Percentiles rank a stretch among this genome's conserved stretches.
Conservation (phyloP, 345 rosid genomes). For the Corchorus olitorius region DNA sequence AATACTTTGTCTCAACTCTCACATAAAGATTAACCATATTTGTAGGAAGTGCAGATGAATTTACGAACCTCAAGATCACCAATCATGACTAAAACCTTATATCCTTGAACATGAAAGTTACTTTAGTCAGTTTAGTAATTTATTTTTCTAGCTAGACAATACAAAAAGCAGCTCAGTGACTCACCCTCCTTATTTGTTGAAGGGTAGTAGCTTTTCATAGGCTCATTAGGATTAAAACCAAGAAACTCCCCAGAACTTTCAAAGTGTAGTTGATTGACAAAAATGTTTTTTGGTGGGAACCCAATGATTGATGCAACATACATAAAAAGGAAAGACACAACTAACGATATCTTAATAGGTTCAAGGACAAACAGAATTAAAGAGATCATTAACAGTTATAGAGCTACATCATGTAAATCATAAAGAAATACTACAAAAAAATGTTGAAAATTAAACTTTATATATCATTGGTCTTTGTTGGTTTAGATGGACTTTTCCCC, state of each 20-base stretch:
- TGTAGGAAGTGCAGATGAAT: slow-evolving; percentile 9
- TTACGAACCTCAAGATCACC: slow-evolving; percentile 91
- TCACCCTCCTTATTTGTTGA: slow-evolving; percentile 78
- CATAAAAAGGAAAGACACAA: too few relatives aligned
- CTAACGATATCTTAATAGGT: too few relatives aligned
- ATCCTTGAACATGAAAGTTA: slow-evolving; percentile 57
- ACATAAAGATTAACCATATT: background rate
- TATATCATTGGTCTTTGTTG: too few relatives aligned
- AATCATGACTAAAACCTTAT: slow-evolving; percentile 82
- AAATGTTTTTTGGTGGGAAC: slow-evolving; percentile 74
- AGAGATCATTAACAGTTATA: too few relatives aligned
- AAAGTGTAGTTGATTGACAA: slow-evolving; percentile 85
- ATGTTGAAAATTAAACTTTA: too few relatives aligned
- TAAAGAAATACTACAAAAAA: too few relatives aligned
- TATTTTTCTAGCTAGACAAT: slow-evolving; percentile 12
- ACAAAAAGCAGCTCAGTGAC: slow-evolving; percentile 14
- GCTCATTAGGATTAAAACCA: slow-evolving; percentile 83
- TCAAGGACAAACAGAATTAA: too few relatives aligned
- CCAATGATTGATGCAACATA: slow-evolving; percentile 83
- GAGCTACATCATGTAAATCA: too few relatives aligned
- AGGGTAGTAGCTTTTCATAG: slow-evolving; percentile 94
- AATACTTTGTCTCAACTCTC: too few relatives aligned
- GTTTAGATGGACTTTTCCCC: too few relatives aligned
- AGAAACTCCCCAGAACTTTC: slow-evolving; percentile 70
- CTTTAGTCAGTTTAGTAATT: slow-evolving; percentile 23